These are phyloP conservation scores for Penicillium turbatum DNA, from an alignment of 495 filamentous ascomycete genomes.

Conservation along the genomic window DNA sequence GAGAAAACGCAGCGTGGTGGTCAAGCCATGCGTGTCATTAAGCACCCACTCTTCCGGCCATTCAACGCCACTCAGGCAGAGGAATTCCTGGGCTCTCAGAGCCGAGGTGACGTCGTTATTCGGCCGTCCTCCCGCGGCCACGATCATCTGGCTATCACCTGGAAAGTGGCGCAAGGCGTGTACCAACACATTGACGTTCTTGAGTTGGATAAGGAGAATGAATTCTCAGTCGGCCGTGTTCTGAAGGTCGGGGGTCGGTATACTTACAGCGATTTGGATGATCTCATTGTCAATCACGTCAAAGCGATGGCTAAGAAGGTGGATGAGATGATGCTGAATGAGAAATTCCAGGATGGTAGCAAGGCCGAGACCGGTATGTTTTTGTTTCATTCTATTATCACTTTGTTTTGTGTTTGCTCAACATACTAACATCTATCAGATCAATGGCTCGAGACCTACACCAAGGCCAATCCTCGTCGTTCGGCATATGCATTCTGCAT, in stretches of 20 bases:
- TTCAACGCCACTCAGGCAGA: slow-evolving; percentile 93
- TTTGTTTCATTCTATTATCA: slow-evolving; percentile 6
- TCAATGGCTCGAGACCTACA: slow-evolving; percentile 91
- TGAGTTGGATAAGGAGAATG: slow-evolving; percentile 92
- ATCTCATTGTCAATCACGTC: slow-evolving; percentile 94
- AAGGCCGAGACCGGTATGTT: slow-evolving; percentile 79
- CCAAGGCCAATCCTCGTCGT: slow-evolving; percentile 90
- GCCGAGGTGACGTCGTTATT: slow-evolving; percentile 86
- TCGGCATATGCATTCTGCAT: slow-evolving; percentile 93
- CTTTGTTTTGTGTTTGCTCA: background rate
- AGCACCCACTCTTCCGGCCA: slow-evolving; percentile 88
- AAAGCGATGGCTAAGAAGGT: slow-evolving; percentile 98
- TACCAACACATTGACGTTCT: slow-evolving; percentile 98
- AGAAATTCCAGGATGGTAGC: slow-evolving; percentile 80
- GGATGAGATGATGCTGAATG: slow-evolving; percentile 88
- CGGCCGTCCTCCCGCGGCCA: slow-evolving; percentile 89
- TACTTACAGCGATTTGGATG: slow-evolving; percentile 92
- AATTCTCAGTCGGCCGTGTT: slow-evolving; percentile 82
- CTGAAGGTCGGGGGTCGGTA: slow-evolving; percentile 82
- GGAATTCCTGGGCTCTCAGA: slow-evolving; percentile 82
- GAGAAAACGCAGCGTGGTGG: slow-evolving; percentile 78
- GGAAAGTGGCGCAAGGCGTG: slow-evolving; percentile 93
- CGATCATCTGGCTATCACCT: slow-evolving; percentile 93
- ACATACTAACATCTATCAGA: slow-evolving; percentile 55
- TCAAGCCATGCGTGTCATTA: slow-evolving; percentile 88